Conservation (phyloP, 768 basidiomycete species). For the Suillus decipiens region DNA sequence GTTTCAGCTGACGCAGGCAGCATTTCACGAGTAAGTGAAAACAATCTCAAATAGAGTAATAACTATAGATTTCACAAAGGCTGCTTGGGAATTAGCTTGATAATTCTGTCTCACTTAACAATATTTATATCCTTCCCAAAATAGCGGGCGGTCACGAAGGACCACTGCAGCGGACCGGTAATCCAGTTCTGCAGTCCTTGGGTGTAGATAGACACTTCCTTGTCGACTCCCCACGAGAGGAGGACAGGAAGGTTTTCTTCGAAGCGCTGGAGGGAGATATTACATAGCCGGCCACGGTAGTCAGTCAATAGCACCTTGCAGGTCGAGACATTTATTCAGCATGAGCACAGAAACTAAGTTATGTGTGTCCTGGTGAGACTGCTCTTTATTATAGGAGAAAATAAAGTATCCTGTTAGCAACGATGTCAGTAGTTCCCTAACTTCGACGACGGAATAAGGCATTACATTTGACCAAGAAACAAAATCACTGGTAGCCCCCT, state of each 20-base stretch:
- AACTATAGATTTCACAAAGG: slow-evolving; percentile 22
- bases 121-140: slow-evolving; percentile 56
- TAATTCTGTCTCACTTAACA: slow-evolving; percentile 40
- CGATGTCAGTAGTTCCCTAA: slow-evolving; percentile 2
- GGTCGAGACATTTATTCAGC: slow-evolving; percentile 53
- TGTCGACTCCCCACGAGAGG: slow-evolving; percentile 61
- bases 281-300: slow-evolving; percentile 62
- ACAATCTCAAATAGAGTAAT: neutral
- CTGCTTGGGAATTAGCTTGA: slow-evolving; percentile 51
- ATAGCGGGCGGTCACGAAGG: slow-evolving; percentile 53
- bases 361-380: slow-evolving; percentile 65
- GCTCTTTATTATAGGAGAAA: slow-evolving; percentile 76
- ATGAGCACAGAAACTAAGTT: slow-evolving; percentile 74
- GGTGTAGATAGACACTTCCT: slow-evolving; percentile 57
- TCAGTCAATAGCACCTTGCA: slow-evolving; percentile 69
- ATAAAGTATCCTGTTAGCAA: slow-evolving; percentile 64
- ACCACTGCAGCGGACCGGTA: slow-evolving; percentile 72
- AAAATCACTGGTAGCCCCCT: slow-evolving; percentile 51
- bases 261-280: slow-evolving; percentile 55
- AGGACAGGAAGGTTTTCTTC: slow-evolving; percentile 15
- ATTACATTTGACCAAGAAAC: slow-evolving; percentile 50
- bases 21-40: neutral
- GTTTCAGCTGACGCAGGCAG: no score
- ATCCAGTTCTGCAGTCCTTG: slow-evolving; percentile 69
- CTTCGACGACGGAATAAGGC: slow-evolving; percentile 10